Conservation (phyloP, 2,329 filamentous ascomycete genomes). For the Calonectria montana region DNA sequence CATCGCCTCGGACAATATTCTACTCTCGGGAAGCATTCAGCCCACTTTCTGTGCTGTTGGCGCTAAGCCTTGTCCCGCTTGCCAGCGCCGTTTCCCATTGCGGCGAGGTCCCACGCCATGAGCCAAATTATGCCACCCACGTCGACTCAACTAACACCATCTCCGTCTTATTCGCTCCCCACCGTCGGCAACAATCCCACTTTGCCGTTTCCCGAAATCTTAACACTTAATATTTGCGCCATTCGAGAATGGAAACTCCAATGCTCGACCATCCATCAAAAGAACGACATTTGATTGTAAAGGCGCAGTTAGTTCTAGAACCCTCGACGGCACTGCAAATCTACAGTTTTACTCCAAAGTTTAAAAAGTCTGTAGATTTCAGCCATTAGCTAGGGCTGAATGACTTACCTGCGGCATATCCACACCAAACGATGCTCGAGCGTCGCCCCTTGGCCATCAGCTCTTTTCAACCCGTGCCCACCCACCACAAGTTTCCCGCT, state of each 20-base stretch:
- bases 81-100: not conserved
- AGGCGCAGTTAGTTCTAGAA: not conserved
- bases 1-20: not conserved
- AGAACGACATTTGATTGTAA: not conserved
- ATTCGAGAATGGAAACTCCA: not conserved
- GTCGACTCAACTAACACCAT: not conserved
- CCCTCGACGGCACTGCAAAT: not conserved
- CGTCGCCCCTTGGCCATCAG: slow-evolving; percentile 28
- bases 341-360: not conserved
- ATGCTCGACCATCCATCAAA: not conserved
- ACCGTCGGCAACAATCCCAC: not conserved
- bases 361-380: not conserved
- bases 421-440: slow-evolving; percentile 18
- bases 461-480: slow-evolving; percentile 22
- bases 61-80: no score
- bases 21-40: not conserved
- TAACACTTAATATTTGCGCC: not conserved
- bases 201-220: not conserved
- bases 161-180: not conserved
- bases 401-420: slow-evolving; percentile 2
- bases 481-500: slow-evolving; percentile 28
- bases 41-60: no score
- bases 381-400: not conserved
- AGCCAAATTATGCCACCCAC: not conserved
- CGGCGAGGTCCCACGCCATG: not conserved